phyloP scores from a whole-genome alignment of 1,139 yeast genomes.

The Hyphopichia wangnamkhiaoensis region DNA sequence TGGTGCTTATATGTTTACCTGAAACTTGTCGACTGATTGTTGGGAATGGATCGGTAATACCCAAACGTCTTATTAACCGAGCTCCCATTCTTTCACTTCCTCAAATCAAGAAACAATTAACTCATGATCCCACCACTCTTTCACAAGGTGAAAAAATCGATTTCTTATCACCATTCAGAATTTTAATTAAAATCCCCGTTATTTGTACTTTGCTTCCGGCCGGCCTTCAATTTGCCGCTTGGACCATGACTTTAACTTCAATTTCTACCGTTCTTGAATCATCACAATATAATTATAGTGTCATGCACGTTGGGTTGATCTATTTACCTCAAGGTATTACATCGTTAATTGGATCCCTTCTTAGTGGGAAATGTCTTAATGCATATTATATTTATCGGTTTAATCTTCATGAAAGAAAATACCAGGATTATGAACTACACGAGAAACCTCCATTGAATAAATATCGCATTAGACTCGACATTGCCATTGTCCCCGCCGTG shows the following conservation, averaged over 20 bases:
- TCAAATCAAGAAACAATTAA: conserved; percentile 22
- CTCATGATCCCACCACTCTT: conserved; percentile 30
- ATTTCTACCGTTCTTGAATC: conserved; percentile 32
- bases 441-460: conserved; percentile 29
- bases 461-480: conserved; percentile 27
- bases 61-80: conserved; percentile 20
- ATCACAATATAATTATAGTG: conserved; percentile 28
- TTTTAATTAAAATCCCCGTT: conserved; percentile 25
- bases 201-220: conserved; percentile 29
- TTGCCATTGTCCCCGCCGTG: conserved; percentile 25
- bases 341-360: conserved; percentile 31
- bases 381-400: conserved; percentile 25
- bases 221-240: conserved; percentile 37
- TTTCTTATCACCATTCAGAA: conserved; percentile 30
- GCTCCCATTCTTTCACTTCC: conserved; percentile 27
- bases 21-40: conserved; percentile 39
- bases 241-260: conserved; percentile 40
- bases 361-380: conserved; percentile 30
- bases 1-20: conserved; percentile 27
- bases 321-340: conserved; percentile 42
- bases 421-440: conserved; percentile 13
- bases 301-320: conserved; percentile 38
- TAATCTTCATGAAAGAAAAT: conserved; percentile 17
- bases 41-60: conserved; percentile 40
- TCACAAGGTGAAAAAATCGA: conserved; percentile 19